Percentiles rank a stretch among this genome's conserved stretches.
Conservation (phyloP, 176 grass and related monocot species). For the Triticum dicoccoides region DNA sequence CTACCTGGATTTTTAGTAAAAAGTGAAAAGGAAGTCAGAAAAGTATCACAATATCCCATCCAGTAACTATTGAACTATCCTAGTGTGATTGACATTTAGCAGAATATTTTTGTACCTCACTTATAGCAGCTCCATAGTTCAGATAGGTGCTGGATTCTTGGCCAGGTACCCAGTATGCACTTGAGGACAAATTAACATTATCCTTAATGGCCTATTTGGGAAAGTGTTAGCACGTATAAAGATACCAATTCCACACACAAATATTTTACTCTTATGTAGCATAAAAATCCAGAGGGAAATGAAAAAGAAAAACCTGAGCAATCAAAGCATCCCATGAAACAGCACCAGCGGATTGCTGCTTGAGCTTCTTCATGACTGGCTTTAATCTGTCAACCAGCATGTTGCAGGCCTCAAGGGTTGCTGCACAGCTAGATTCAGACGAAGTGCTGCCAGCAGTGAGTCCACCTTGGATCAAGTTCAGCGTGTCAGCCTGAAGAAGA, state of each 20-base stretch:
- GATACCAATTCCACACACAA: neutral
- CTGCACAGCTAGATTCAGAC: conserved; percentile 73
- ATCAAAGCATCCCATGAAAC: conserved; percentile 69
- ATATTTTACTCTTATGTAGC: neutral
- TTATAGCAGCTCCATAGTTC: conserved; percentile 68
- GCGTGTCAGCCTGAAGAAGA: conserved; percentile 66
- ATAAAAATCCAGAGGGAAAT: neutral
- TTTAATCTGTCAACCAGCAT: conserved; percentile 55
- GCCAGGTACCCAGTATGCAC: conserved; percentile 55
- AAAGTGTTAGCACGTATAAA: neutral
- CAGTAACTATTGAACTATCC: neutral
- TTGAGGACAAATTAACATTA: conserved; percentile 60
- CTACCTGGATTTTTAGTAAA: no score
- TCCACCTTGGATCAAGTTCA: conserved; percentile 69
- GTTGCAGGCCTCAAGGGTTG: conserved; percentile 52
- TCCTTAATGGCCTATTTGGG: conserved; percentile 38
- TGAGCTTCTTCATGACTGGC: conserved; percentile 46
- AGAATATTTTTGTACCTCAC: conserved; percentile 32
- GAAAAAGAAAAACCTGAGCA: conserved; percentile 31
- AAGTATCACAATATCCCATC: neutral
- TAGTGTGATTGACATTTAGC: neutral
- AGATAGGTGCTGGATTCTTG: conserved; percentile 41
- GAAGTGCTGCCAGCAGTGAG: conserved; percentile 52
- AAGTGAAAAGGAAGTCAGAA: no score
- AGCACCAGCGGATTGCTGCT: neutral